Evolutionary conservation across 1,284 basidiomycete species (phyloP), one percentile per base, ranked within the genome.

Genomic region (Termitomyces sp.): DNA sequence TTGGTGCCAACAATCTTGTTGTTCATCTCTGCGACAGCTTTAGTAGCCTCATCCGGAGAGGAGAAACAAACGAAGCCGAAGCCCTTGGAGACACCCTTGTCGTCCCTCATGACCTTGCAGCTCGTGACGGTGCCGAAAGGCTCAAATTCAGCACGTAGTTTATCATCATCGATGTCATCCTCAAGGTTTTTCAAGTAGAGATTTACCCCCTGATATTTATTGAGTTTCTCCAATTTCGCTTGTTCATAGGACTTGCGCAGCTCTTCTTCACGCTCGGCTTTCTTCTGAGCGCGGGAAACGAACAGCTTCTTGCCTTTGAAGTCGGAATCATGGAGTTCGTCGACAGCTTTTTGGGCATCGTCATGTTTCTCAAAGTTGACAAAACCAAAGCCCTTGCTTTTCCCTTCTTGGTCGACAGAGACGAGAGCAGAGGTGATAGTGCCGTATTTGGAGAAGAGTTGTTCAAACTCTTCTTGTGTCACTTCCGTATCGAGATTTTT

Each of bases 41-140:
- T 99, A 71, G 94, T 98, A 48, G 97, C 96, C 78, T 99, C 97
- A 65, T 99, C 97, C 52, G 97, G 95, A 57, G 94, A 90, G 43
- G 94, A 94, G 82, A 95, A 99, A 78, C 97, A 99, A 63, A 99
- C 97, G 71, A 99, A 99, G 65, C 97, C 97, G 68, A 99, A 99
- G 66, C 97, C 97, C 71, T 94, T 93, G 45, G 92, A 94, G 48
- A 79, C 84, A 58, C 82, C 86, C 76, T 92, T 93, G 64, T 98
- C 94, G 72, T 97, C 95, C 64, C 92, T 89, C 97, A 99, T 99
- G 73, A 99, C 92, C 82, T 98, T 98, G 83, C 91, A 96, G 69
- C 93, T 96, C 62, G 96, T 99, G 78, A 99, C 95, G 64, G 91
- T 84, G 58, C 97, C 97, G 72, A 94, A 99, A 28, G 94, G 88